Conservation (phyloP, 768 basidiomycete genomes). For the Calocera viscosa region DNA sequence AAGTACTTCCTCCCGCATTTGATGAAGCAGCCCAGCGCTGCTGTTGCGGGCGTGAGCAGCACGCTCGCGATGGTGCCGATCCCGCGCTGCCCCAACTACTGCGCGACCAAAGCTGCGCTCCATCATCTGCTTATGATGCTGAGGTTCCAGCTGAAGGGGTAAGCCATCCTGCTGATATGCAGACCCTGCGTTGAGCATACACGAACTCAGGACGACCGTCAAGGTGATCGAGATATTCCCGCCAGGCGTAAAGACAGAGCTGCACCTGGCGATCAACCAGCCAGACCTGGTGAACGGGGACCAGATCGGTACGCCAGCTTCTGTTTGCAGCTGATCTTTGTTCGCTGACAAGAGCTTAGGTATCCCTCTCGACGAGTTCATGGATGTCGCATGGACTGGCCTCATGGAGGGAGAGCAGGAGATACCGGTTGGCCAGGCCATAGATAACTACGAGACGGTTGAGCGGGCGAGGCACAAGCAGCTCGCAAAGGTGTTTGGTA, state of each 20-base stretch:
- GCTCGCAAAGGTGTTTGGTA: neutral
- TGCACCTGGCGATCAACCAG: conserved; percentile 14
- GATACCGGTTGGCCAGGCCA: conserved; percentile 14
- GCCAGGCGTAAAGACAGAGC: conserved; percentile 12
- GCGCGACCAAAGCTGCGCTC: conserved; percentile 15
- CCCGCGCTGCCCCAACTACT: conserved; percentile 15
- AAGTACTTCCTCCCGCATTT: conserved; percentile 14
- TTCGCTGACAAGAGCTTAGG: neutral
- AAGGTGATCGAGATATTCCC: conserved; percentile 16
- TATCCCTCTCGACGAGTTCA: conserved; percentile 16
- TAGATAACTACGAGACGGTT: conserved; percentile 6
- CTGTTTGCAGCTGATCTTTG: too few relatives aligned
- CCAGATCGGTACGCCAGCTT: neutral
- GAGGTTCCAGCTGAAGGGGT: conserved; percentile 12
- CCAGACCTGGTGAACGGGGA: conserved; percentile 14
- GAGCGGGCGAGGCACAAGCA: conserved; percentile 8
- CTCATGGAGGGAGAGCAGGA: conserved; percentile 9
- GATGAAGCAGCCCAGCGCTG: conserved; percentile 10
- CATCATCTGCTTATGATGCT: conserved; percentile 13
- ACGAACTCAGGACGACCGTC: neutral
- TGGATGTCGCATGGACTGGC: conserved; percentile 10
- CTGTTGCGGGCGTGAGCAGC: conserved; percentile 8
- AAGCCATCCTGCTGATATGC: neutral
- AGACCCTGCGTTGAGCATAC: neutral
- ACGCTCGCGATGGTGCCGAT: conserved; percentile 13